These are phyloP conservation scores for Podospora pseudoanserina DNA, from an alignment of 495 filamentous ascomycete species.

Conservation along the genomic window DNA sequence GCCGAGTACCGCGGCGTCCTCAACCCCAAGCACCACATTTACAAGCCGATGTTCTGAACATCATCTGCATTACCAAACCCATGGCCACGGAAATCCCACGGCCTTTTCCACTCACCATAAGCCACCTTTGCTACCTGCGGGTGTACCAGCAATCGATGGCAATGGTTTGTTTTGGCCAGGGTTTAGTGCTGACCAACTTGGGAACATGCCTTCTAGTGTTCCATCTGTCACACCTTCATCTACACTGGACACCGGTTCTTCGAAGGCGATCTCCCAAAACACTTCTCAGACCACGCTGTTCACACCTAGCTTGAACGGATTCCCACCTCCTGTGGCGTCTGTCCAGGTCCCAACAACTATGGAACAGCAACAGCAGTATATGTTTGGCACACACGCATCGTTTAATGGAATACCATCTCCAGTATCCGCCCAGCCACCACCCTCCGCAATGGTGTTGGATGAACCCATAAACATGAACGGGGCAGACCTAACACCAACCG, in stretches of 20 bases:
- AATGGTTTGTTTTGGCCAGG: slow-evolving; percentile 26
- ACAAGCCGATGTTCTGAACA: slow-evolving; percentile 11
- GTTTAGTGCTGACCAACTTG: slow-evolving; percentile 14
- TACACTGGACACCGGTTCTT: slow-evolving; percentile 19
- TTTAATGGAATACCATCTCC: slow-evolving; percentile 13
- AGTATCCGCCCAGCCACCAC: neutral
- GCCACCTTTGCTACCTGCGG: slow-evolving; percentile 8
- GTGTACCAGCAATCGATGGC: slow-evolving; percentile 18
- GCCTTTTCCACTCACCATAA: slow-evolving; percentile 19
- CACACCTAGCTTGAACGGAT: slow-evolving; percentile 11
- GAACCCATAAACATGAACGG: slow-evolving; percentile 16
- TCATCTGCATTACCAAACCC: slow-evolving; percentile 6
- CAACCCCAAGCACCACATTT: slow-evolving; percentile 14
- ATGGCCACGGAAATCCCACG: slow-evolving; percentile 9
- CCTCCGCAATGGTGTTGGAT: slow-evolving; percentile 28
- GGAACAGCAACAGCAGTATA: slow-evolving; percentile 16
- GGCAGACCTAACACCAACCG: slow-evolving; percentile 13
- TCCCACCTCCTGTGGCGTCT: slow-evolving; percentile 13
- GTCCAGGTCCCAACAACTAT: slow-evolving; percentile 7
- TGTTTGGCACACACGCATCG: slow-evolving; percentile 19
- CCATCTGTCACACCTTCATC: slow-evolving; percentile 27
- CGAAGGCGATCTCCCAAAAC: slow-evolving; percentile 26
- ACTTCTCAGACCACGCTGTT: slow-evolving; percentile 32
- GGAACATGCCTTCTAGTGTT: slow-evolving; percentile 23
- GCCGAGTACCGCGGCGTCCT: slow-evolving; percentile 23